Conservation (phyloP, 345 rosid genomes). For the Arabidopsis suecica region DNA sequence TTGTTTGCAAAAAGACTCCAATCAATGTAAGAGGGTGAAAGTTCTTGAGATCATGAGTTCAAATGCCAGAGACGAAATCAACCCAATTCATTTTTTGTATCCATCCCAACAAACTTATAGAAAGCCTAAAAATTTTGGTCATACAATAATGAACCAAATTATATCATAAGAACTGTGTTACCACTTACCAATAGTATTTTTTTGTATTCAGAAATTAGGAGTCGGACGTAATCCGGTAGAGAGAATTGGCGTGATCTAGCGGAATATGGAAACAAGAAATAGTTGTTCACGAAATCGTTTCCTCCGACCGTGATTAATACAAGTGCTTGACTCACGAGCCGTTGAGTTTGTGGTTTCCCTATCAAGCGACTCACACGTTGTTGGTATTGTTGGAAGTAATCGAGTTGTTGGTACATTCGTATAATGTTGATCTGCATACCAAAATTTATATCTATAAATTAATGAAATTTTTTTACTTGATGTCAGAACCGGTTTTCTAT, state of each 20-base stretch:
- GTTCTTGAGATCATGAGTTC: not conserved
- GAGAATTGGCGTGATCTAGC: constrained; percentile 77
- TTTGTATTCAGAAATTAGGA: constrained; percentile 65
- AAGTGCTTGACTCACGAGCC: constrained; percentile 59
- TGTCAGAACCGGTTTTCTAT: not conserved
- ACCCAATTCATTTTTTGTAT: not conserved
- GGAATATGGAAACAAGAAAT: constrained; percentile 77
- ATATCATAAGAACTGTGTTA: not conserved
- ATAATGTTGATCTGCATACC: constrained; percentile 64
- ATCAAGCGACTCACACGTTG: constrained; percentile 55
- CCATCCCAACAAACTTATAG: not conserved
- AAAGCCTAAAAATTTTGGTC: not conserved
- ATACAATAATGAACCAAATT: not conserved
- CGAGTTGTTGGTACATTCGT: constrained; percentile 60
- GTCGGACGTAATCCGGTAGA: constrained; percentile 61
- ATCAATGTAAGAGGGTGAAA: not conserved
- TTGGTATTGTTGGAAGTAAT: constrained; percentile 70
- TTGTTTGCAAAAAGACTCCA: not conserved
- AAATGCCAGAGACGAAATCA: not conserved
- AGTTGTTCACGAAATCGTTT: constrained; percentile 85
- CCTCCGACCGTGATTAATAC: constrained; percentile 77
- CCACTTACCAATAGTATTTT: constrained; percentile 54
- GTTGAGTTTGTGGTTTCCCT: constrained; percentile 52
- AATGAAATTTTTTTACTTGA: not conserved
- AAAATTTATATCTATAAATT: not conserved